Evolutionary conservation across 169 alveolate species (phyloP).

Genomic region (Cryptosporidium canis): DNA sequence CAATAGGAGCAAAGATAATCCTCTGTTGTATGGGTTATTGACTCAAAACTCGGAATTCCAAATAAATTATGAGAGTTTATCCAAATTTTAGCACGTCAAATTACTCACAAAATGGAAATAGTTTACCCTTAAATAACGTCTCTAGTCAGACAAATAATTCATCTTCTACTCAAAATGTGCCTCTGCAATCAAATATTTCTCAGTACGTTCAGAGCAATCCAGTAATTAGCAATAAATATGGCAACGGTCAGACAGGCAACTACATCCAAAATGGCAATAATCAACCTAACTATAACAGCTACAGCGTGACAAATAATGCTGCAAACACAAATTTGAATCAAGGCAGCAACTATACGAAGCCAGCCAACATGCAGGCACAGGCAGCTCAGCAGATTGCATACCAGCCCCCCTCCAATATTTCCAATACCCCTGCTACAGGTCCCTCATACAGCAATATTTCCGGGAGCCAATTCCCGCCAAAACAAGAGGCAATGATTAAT

Average conservation of each 20-base stretch:
- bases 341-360: background rate
- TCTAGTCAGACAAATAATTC: background rate
- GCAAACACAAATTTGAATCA: background rate
- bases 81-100: slow-evolving; percentile 1
- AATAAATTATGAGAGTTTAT: slow-evolving; percentile 26
- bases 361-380: background rate
- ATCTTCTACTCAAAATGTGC: background rate
- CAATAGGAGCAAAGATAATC: slow-evolving; percentile 6
- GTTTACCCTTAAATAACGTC: background rate
- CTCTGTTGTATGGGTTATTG: slow-evolving; percentile 4
- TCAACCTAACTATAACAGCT: background rate
- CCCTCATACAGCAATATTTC: background rate
- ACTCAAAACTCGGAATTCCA: background rate
- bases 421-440: background rate
- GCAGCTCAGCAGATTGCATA: background rate
- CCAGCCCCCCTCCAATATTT: background rate
- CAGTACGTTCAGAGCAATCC: slow-evolving; percentile 10
- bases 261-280: background rate
- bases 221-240: background rate
- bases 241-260: background rate
- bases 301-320: background rate
- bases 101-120: slow-evolving; percentile 18
- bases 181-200: background rate
- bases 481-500: background rate
- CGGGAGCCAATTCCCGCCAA: background rate